phyloP scores from a whole-genome alignment of 2,329 filamentous ascomycete genomes.

The Diaporthe vaccinii region DNA sequence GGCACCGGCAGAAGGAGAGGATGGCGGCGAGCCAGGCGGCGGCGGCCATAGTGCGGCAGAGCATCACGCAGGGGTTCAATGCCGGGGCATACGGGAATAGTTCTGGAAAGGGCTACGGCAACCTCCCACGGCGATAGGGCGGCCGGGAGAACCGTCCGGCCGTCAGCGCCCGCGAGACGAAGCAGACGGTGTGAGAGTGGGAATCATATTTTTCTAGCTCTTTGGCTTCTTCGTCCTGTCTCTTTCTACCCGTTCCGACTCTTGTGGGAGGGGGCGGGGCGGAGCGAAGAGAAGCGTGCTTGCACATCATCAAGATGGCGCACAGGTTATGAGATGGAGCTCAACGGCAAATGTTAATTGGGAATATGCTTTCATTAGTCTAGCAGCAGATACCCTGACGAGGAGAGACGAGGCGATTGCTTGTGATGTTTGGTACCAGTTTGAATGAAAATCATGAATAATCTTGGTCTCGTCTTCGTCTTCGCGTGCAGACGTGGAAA shows the following conservation, averaged over 20 bases:
- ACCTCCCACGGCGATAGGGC: slow-evolving; percentile 61
- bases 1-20: slow-evolving; percentile 93
- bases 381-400: slow-evolving; percentile 42
- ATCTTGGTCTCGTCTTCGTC: neutral
- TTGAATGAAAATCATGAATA: slow-evolving; percentile 10
- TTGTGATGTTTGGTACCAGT: slow-evolving; percentile 29
- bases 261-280: neutral
- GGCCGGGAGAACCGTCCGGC: slow-evolving; percentile 16
- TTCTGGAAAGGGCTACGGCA: slow-evolving; percentile 54
- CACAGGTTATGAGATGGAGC: slow-evolving; percentile 2
- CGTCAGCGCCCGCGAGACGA: neutral
- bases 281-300: neutral
- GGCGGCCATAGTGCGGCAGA: slow-evolving; percentile 94
- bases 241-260: neutral
- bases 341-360: slow-evolving; percentile 21
- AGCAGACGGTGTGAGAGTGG: slow-evolving; percentile 10
- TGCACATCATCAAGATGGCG: neutral
- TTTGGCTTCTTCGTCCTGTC: neutral
- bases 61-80: slow-evolving; percentile 74
- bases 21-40: slow-evolving; percentile 91
- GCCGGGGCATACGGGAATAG: slow-evolving; percentile 56
- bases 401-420: slow-evolving; percentile 36
- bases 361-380: slow-evolving; percentile 38
- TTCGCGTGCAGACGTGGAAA: neutral
- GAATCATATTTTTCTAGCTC: neutral